Evolutionary conservation across 139 green algal species (phyloP), one percentile per base, ranked within the genome.

Genomic region (Limnomonas spitsbergensis): DNA sequence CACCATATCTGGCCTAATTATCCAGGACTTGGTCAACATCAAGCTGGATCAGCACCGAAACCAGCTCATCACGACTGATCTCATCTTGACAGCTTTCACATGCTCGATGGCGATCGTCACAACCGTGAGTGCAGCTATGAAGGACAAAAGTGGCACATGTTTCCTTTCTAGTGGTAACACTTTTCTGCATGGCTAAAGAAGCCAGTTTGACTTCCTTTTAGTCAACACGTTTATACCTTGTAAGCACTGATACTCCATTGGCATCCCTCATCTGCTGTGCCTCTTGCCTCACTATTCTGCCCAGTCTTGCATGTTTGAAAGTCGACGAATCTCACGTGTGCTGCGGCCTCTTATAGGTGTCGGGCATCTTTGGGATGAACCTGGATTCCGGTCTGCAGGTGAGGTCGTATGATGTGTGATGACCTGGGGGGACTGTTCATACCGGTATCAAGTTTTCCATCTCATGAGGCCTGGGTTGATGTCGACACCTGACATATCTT

Each of bases 331-430:
- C 14, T 61, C 14, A 14, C 14, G 20, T 61, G 20, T 20, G 14
- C 47, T 61, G 47, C 14, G 20, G 14, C 20, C 47, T 14, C 14
- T 61, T 61, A 20, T 61, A 80, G 47, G 20, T 77, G 1, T 83
- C 89, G 2, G 88, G 87, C 38, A 89, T 96, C n/a, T 98, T 98
- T 80, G 95, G 94, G 2, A 98, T 98, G 95, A 98, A 98, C 82
- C 83, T 98, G 35, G 68, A 88, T 78, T 87, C 34, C 14, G 71
- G 76, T 20, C 79, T 87, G 76, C 54, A 87, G 75, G 75, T 40
- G 71, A n/a, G n/a, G n/a, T n/a, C n/a, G n/a, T n/a, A n/a, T n/a
- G n/a, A n/a, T n/a, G n/a, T n/a, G n/a, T n/a, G n/a, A n/a, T n/a
- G n/a, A n/a, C n/a, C n/a, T n/a, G n/a, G n/a, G n/a, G n/a, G n/a